Percentiles rank a stretch among this genome's conserved stretches.
phyloP scores from a whole-genome alignment of 345 rosid species.

The Chamaenerion angustifolium region DNA sequence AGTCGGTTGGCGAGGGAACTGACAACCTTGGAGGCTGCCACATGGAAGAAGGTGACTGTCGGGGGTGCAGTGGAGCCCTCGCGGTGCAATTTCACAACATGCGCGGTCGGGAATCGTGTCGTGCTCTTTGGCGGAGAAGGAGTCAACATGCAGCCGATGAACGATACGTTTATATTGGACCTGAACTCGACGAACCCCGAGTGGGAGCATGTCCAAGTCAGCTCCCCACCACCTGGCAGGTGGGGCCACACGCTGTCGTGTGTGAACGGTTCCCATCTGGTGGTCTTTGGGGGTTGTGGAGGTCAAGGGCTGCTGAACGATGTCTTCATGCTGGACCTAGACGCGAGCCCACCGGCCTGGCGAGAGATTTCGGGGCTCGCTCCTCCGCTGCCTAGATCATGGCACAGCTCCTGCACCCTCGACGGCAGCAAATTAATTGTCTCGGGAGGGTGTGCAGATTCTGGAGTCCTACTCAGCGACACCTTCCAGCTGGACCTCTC shows the following conservation, averaged over 20 bases:
- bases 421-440: constrained; percentile 81
- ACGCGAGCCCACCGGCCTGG: constrained; percentile 80
- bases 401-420: constrained; percentile 94
- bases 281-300: constrained; percentile 90
- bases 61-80: constrained; percentile 89
- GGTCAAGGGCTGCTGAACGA: constrained; percentile 75
- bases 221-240: constrained; percentile 84
- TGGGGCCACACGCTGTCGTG: constrained; percentile 89
- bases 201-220: constrained; percentile 78
- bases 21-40: constrained; percentile 80
- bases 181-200: constrained; percentile 57
- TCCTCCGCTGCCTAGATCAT: constrained; percentile 77
- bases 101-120: constrained; percentile 82
- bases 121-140: constrained; percentile 90
- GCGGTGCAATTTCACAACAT: constrained; percentile 78
- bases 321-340: constrained; percentile 70
- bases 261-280: constrained; percentile 65
- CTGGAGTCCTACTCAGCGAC: constrained; percentile 81
- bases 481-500: constrained; percentile 79
- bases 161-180: constrained; percentile 81
- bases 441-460: constrained; percentile 87
- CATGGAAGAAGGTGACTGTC: constrained; percentile 80
- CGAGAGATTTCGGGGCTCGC: constrained; percentile 80
- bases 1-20: constrained; percentile 71
- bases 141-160: constrained; percentile 92